Base-by-base conservation (phyloP, 768 basidiomycete species). In the Suillus hirtellus region DNA sequence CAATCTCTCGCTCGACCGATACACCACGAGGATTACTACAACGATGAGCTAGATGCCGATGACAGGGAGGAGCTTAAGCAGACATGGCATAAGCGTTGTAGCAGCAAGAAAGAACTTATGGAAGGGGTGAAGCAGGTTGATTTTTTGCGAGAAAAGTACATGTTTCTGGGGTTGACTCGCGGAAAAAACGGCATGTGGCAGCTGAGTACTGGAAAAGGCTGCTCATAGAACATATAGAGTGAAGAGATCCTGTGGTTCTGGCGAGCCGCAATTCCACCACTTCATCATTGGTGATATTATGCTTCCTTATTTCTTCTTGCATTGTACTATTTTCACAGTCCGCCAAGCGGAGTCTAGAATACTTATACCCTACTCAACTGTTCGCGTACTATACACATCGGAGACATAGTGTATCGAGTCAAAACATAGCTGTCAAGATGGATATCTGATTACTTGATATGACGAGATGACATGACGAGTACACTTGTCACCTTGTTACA, bases 111-210 rank as follows among this genome's bases (percentile, higher is more conserved):
- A 34, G 78, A 78, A 63, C 69, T 76, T 54, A 64, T 69, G 59
- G 67, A 67, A 55, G 89, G 89, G 1, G 81, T 89, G 27, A 76
- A 79, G 61, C 79, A 80, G 58, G 79, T 90, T 5, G 89, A 90
- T 74, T 90, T 81, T 67, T 73, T 90, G 74, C 84, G 84, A 15
- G 80, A 78, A 42, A 81, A 80, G 64, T 72, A 76, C 54, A 69
- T 84, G 10, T 82, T 89, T 72, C 75, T 81, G 61, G 89, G 89
- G 8, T 72, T 90, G 63, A 72, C 71, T 55, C 80, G 81, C 60
- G 81, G 82, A 2, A 81, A 78, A 67, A 80, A 83, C 40, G 88
- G 89, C 9, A 78, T 84, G 74, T 89, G 87, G 85, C 84, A 88
- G 73, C 80, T 90, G 70, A 88, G 84, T 74, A 82, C 85, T 44